phyloP scores from a whole-genome alignment of 768 basidiomycete species.

The Ramaria sp. region DNA sequence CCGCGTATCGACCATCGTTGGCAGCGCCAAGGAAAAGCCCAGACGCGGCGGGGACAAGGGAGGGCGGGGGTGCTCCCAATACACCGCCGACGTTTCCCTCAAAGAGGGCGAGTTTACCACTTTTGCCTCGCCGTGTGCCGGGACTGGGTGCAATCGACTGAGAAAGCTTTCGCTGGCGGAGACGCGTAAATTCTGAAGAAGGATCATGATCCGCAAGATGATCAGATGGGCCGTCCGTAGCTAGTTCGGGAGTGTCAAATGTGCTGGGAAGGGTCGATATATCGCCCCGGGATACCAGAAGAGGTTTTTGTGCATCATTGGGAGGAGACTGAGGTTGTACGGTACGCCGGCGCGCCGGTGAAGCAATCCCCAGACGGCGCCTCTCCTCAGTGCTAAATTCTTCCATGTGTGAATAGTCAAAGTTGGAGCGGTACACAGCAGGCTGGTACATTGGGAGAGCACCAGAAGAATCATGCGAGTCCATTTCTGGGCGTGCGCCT shows the following conservation, averaged over 20 bases:
- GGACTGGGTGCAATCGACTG: conserved; percentile 69
- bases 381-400: conserved; percentile 66
- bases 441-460: conserved; percentile 64
- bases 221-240: conserved; percentile 17
- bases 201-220: conserved; percentile 17
- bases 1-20: conserved; percentile 17
- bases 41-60: conserved; percentile 20
- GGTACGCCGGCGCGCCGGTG: conserved; percentile 20
- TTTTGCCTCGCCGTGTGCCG: conserved; percentile 43
- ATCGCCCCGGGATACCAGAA: conserved; percentile 14
- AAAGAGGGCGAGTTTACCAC: conserved; percentile 87
- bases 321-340: background rate
- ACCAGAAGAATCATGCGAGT: conserved; percentile 22
- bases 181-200: conserved; percentile 18
- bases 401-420: conserved; percentile 72
- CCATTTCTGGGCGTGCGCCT: conserved; percentile 14
- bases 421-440: conserved; percentile 38
- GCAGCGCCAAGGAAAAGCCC: background rate
- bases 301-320: conserved; percentile 13
- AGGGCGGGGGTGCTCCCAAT: conserved; percentile 34
- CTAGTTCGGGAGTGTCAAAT: conserved; percentile 14
- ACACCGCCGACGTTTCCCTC: conserved; percentile 34
- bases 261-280: conserved; percentile 15
- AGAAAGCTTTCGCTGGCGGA: conserved; percentile 79
- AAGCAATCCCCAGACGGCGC: conserved; percentile 43